These are phyloP conservation scores for Saitozyma podzolica DNA, from an alignment of 768 basidiomycete species.

Conservation along the genomic window DNA sequence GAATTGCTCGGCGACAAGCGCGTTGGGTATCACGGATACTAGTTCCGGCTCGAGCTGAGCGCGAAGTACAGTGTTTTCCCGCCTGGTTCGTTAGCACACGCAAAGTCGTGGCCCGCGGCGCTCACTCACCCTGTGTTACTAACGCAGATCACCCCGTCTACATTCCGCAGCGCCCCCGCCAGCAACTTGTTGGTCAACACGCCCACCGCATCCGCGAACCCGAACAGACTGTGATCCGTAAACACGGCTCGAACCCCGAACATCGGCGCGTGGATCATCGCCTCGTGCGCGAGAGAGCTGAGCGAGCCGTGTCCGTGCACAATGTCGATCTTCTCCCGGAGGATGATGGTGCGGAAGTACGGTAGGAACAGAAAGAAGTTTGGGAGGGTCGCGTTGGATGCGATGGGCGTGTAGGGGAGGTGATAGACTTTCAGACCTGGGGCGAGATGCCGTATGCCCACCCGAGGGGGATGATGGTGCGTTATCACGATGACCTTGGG, in stretches of 20 bases:
- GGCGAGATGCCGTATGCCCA: conserved; percentile 84
- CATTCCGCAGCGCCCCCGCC: conserved; percentile 78
- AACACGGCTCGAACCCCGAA: conserved; percentile 82
- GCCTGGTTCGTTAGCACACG: conserved; percentile 58
- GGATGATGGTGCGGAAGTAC: conserved; percentile 81
- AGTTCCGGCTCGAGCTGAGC: conserved; percentile 70
- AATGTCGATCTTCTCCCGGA: conserved; percentile 80
- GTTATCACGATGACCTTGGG: conserved; percentile 87
- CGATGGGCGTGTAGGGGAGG: conserved; percentile 76
- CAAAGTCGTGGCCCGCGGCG: neutral
- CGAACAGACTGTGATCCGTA: conserved; percentile 95
- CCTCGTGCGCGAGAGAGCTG: conserved; percentile 88
- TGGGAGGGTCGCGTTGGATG: conserved; percentile 90
- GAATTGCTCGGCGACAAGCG: conserved; percentile 83
- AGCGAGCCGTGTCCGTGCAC: conserved; percentile 91
- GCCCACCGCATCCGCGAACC: conserved; percentile 94
- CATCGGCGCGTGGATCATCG: conserved; percentile 80
- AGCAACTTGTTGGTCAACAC: conserved; percentile 96
- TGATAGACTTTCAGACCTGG: conserved; percentile 82
- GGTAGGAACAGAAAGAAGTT: conserved; percentile 91
- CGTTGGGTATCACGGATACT: conserved; percentile 91
- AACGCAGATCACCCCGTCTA: conserved; percentile 93
- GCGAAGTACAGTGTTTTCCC: conserved; percentile 94
- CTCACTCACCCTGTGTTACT: conserved; percentile 84
- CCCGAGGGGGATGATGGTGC: conserved; percentile 81